Conservation (phyloP, 2,329 filamentous ascomycete genomes). For the Fusarium pseudocircinatum region DNA sequence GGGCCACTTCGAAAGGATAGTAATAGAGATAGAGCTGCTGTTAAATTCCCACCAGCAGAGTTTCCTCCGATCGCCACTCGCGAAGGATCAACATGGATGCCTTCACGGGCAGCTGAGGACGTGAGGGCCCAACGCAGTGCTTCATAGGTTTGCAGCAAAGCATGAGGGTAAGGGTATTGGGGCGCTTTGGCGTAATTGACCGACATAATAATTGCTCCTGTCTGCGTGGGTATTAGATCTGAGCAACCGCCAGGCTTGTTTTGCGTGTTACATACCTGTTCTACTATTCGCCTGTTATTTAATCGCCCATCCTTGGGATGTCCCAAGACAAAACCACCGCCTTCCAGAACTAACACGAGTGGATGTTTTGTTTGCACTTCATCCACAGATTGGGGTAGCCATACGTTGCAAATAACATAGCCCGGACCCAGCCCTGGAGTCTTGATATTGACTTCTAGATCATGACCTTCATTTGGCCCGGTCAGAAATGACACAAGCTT, state of each 20-base stretch:
- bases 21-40: background rate
- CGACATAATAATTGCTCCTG: background rate
- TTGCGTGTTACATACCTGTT: fast-evolving
- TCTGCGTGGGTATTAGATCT: fast-evolving
- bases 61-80: background rate
- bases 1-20: background rate
- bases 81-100: background rate
- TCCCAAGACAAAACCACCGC: background rate
- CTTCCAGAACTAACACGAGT: background rate
- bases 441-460: fast-evolving
- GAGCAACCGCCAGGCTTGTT: fast-evolving
- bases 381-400: background rate
- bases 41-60: background rate
- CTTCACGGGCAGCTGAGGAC: fast-evolving
- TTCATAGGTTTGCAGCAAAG: background rate
- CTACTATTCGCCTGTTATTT: background rate
- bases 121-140: fast-evolving
- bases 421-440: fast-evolving
- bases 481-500: background rate
- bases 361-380: fast-evolving
- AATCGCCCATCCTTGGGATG: background rate
- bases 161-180: background rate
- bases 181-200: background rate
- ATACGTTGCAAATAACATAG: fast-evolving
- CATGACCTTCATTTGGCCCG: background rate